phyloP scores from a whole-genome alignment of 2,329 filamentous ascomycete genomes.

The Fusarium irregulare region DNA sequence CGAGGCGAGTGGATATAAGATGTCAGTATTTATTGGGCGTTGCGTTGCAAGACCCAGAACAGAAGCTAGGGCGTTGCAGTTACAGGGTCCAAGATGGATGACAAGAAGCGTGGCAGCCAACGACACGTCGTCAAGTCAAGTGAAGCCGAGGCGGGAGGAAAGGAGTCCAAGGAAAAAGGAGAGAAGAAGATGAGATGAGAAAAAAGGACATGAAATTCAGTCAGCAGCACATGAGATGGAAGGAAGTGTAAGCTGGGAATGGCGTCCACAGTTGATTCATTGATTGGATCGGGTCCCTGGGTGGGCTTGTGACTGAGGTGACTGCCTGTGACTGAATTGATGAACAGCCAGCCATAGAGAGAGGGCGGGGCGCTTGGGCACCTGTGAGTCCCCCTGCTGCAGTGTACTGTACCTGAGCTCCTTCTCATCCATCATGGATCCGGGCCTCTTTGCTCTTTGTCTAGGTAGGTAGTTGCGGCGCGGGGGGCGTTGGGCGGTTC shows the following conservation, averaged over 20 bases:
- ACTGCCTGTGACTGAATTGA: slow-evolving; percentile 22
- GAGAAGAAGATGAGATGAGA: slow-evolving; percentile 20
- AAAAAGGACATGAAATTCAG: slow-evolving; percentile 6
- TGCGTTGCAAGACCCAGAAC: slow-evolving; percentile 5
- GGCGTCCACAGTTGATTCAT: slow-evolving; percentile 24
- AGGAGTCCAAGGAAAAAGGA: slow-evolving; percentile 22
- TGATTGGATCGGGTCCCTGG: slow-evolving; percentile 34
- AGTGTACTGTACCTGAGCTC: slow-evolving; percentile 18
- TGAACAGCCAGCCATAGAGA: slow-evolving; percentile 7
- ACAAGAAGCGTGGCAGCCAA: slow-evolving; percentile 39
- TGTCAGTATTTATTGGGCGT: slow-evolving; percentile 13
- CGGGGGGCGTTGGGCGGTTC: slow-evolving; percentile 28
- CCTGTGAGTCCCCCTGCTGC: slow-evolving; percentile 28
- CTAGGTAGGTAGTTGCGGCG: slow-evolving; percentile 3
- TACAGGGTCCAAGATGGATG: slow-evolving; percentile 23
- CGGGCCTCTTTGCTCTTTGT: background rate
- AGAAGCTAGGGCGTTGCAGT: slow-evolving; percentile 9
- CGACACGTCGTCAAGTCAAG: slow-evolving; percentile 39
- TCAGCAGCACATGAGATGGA: background rate
- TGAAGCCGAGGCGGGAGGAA: slow-evolving; percentile 38
- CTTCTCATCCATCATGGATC: background rate
- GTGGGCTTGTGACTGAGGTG: slow-evolving; percentile 35
- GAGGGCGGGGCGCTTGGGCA: slow-evolving; percentile 38
- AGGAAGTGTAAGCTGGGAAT: slow-evolving; percentile 34
- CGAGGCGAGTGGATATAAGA: slow-evolving; percentile 7